phyloP scores from a whole-genome alignment of 2,329 filamentous ascomycete species.

The Colletotrichum simmondsii region DNA sequence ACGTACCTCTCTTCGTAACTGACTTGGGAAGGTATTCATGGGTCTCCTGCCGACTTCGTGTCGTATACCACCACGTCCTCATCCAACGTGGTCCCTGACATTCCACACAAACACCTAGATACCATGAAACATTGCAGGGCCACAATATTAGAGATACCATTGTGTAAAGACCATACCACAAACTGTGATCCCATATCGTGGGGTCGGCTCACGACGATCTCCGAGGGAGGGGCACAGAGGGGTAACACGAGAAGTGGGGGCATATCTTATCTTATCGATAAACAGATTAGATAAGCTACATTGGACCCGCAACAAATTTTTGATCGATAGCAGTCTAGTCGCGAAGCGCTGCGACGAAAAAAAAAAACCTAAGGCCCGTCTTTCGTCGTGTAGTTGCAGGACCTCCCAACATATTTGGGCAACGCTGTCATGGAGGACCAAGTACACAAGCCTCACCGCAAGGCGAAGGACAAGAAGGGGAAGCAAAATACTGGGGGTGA shows the following conservation, averaged over 20 bases:
- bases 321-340: slow-evolving; percentile 15
- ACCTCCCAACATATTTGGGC: slow-evolving; percentile 6
- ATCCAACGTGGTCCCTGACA: background rate
- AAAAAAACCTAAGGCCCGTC: slow-evolving; percentile 4
- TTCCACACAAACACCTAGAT: background rate
- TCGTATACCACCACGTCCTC: background rate
- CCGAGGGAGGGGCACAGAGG: background rate
- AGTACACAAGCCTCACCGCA: slow-evolving; percentile 85
- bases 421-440: slow-evolving; percentile 79
- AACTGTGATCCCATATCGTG: background rate
- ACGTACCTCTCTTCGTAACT: background rate
- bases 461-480: slow-evolving; percentile 86
- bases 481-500: slow-evolving; percentile 69
- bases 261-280: background rate
- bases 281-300: slow-evolving; percentile 16
- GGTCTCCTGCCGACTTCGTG: background rate
- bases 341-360: slow-evolving; percentile 11
- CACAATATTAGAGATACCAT: background rate
- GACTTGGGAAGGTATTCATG: no score
- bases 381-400: slow-evolving; percentile 15
- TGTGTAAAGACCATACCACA: background rate
- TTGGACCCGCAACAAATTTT: slow-evolving; percentile 30
- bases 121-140: background rate
- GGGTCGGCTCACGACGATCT: background rate
- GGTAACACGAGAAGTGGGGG: background rate